These are phyloP conservation scores for Dactylis glomerata DNA, from an alignment of 176 grass and related monocot species.

Conservation along the genomic window DNA sequence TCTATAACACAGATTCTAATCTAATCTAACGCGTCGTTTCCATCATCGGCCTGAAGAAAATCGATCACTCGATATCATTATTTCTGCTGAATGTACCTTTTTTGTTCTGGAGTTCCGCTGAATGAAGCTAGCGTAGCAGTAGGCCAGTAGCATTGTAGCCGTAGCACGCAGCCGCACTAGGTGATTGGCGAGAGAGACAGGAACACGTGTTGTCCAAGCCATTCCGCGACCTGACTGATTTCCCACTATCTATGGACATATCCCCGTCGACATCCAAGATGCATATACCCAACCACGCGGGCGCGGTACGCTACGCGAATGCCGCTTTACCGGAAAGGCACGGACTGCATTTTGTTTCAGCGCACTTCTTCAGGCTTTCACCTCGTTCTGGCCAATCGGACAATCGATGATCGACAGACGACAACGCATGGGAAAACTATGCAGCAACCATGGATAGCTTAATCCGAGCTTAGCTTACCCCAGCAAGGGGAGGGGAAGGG, in stretches of 20 bases:
- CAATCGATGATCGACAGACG: too few species aligned
- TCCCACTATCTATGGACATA: neutral
- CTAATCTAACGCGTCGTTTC: neutral
- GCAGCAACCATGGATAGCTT: neutral
- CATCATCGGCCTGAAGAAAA: too few species aligned
- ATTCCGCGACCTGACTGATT: neutral
- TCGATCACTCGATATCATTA: too few species aligned
- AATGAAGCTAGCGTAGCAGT: too few species aligned
- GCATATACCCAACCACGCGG: neutral
- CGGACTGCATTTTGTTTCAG: neutral
- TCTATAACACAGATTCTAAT: neutral
- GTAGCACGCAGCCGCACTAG: neutral
- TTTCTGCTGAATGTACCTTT: too few species aligned
- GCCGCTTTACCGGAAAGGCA: constrained; percentile 13
- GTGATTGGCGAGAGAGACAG: neutral
- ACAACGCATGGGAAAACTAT: neutral
- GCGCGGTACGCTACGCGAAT: neutral
- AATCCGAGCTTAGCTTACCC: neutral
- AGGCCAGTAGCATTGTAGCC: too few species aligned
- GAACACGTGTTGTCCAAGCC: neutral
- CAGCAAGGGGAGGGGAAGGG: too few species aligned
- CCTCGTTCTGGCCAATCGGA: too few species aligned
- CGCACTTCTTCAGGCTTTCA: too few species aligned
- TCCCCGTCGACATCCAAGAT: neutral
- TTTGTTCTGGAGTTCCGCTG: too few species aligned